phyloP scores from a whole-genome alignment of 2,329 filamentous ascomycete genomes.

The Botrytis pseudocinerea region DNA sequence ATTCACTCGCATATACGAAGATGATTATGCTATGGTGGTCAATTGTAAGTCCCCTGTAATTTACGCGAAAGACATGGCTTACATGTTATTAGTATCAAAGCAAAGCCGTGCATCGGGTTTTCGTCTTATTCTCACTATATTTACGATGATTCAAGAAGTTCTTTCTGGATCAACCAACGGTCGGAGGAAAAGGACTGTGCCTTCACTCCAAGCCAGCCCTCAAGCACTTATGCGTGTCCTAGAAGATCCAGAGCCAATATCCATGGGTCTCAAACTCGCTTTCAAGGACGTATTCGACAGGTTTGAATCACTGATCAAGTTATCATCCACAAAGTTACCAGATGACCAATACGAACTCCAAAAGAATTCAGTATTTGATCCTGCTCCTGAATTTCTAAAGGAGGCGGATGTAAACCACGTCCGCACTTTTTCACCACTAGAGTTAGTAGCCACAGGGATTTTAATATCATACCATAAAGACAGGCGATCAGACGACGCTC shows the following conservation, averaged over 20 bases:
- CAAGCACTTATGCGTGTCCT: constrained; percentile 39
- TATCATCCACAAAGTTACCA: constrained; percentile 36
- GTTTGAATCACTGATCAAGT: constrained; percentile 39
- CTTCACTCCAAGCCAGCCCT: constrained; percentile 39
- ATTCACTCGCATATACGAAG: constrained; percentile 46
- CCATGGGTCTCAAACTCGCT: constrained; percentile 35
- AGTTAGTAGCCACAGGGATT: constrained; percentile 41
- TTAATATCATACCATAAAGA: constrained; percentile 40
- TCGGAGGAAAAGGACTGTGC: constrained; percentile 26
- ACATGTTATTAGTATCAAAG: constrained; percentile 37
- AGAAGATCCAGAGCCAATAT: constrained; percentile 37
- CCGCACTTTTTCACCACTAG: constrained; percentile 42
- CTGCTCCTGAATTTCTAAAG: constrained; percentile 36
- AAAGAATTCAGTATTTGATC: constrained; percentile 37
- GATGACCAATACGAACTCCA: constrained; percentile 34
- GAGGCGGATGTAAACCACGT: constrained; percentile 36
- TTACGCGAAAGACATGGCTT: not conserved
- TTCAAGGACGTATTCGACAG: constrained; percentile 40
- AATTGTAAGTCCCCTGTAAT: constrained; percentile 36
- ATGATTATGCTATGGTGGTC: constrained; percentile 45
- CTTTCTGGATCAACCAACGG: constrained; percentile 25
- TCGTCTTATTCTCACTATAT: constrained; percentile 41
- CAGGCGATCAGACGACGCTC: constrained; percentile 35
- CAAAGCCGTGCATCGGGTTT: constrained; percentile 42
- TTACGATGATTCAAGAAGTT: constrained; percentile 42